Percentiles rank a stretch among this genome's conserved stretches.
Conservation (phyloP, 177 flowering plant genomes). For the Telopea speciosissima region DNA sequence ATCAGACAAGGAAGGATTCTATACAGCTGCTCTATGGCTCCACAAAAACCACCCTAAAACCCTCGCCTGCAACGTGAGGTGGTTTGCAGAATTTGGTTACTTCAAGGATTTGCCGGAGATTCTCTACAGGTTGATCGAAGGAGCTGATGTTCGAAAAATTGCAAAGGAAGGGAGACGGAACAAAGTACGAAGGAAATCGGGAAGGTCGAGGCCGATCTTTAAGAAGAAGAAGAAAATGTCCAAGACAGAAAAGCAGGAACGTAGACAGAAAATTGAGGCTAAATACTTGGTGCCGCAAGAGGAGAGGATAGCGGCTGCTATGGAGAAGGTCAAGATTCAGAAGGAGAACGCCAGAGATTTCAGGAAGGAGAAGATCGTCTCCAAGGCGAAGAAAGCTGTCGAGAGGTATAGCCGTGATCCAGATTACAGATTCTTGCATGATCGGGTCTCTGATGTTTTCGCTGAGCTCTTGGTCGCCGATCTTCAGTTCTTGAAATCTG, state of each 20-base stretch:
- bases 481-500: not conserved
- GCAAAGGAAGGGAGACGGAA: constrained; percentile 13
- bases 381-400: not conserved
- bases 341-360: not conserved
- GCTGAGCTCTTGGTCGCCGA: not conserved
- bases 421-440: no score
- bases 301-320: no score
- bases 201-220: no score
- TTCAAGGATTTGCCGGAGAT: constrained; percentile 57
- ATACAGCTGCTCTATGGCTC: constrained; percentile 58
- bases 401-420: no score
- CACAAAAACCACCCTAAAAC: constrained; percentile 42
- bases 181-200: not conserved
- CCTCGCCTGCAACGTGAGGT: constrained; percentile 33
- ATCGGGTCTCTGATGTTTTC: no score
- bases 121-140: constrained; percentile 42
- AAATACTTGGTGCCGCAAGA: no score
- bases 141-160: constrained; percentile 24
- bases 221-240: no score
- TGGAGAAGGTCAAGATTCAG: no score
- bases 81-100: constrained; percentile 46
- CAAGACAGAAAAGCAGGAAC: no score
- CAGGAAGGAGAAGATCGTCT: not conserved
- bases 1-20: constrained; percentile 54
- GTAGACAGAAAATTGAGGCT: no score